A percentile compares a stretch with the other conserved stretches of the same genome.
These are phyloP conservation scores for Rhodotorula sp. DNA, from an alignment of 1,284 basidiomycete genomes.

Conservation along the genomic window DNA sequence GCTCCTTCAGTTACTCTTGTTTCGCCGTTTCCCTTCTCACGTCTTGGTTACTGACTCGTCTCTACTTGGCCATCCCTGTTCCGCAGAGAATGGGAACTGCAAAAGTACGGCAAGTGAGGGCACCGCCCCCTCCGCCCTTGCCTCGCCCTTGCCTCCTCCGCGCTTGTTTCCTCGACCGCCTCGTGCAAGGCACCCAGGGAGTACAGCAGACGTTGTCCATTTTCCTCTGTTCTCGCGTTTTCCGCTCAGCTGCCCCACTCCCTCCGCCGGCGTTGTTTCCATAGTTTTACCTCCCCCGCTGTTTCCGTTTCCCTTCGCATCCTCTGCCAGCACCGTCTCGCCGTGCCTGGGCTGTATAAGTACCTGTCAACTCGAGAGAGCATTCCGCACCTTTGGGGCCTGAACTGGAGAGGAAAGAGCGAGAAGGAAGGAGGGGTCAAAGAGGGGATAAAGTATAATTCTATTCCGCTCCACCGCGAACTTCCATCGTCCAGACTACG, in stretches of 20 bases:
- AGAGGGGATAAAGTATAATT: neutral
- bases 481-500: conserved; percentile 83
- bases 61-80: neutral
- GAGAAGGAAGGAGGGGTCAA: no score
- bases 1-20: no score
- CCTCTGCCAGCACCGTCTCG: neutral
- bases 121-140: conserved; percentile 40
- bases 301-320: neutral
- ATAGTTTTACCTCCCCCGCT: neutral
- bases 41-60: no score
- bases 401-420: no score
- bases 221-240: no score
- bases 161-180: conserved; percentile 47
- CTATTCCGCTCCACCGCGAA: conserved; percentile 32
- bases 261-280: neutral
- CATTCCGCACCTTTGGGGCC: no score
- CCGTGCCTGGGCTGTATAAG: neutral
- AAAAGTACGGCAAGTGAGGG: conserved; percentile 64
- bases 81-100: conserved; percentile 78
- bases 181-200: conserved; percentile 8
- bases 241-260: neutral
- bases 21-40: neutral
- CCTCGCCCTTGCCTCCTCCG: conserved; percentile 50
- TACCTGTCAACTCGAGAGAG: no score
- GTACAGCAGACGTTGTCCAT: no score